Evolutionary conservation across 1,284 basidiomycete genomes (phyloP).

Genomic region (Sanguinoderma infundibulare): DNA sequence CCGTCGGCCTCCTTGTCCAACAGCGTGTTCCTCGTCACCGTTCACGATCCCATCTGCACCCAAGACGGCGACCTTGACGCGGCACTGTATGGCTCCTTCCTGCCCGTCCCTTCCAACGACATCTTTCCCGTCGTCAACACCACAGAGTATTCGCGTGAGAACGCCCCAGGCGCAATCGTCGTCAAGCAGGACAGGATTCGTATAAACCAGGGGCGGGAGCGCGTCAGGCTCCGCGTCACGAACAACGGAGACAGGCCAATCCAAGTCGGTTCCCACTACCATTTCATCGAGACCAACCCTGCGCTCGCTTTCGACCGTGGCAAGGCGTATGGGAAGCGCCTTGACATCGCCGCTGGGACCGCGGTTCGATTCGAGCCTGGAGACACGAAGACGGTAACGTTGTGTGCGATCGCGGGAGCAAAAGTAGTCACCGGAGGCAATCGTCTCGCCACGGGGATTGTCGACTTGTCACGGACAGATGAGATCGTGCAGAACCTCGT

Average conservation of each 20-base stretch:
- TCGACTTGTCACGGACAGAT: constrained; percentile 49
- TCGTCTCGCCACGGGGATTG: constrained; percentile 64
- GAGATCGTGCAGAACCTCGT: constrained; percentile 49
- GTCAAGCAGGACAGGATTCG: constrained; percentile 69
- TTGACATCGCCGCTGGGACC: constrained; percentile 94
- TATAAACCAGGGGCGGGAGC: constrained; percentile 76
- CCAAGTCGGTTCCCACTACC: constrained; percentile 95
- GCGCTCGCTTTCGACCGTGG: constrained; percentile 84
- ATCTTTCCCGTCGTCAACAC: constrained; percentile 64
- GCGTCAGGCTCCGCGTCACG: constrained; percentile 79
- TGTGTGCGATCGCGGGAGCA: constrained; percentile 81
- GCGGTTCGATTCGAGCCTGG: constrained; percentile 98
- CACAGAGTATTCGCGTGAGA: constrained; percentile 53
- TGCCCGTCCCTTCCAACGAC: constrained; percentile 76
- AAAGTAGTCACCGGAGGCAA: constrained; percentile 85
- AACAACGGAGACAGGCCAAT: constrained; percentile 96
- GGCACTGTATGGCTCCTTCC: constrained; percentile 92
- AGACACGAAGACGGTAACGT: constrained; percentile 82
- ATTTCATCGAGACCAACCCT: constrained; percentile 90
- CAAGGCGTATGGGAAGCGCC: constrained; percentile 81
- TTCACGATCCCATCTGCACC: constrained; percentile 92
- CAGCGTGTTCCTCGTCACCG: constrained; percentile 92
- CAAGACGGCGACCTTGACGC: constrained; percentile 78
- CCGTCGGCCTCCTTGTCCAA: background rate
- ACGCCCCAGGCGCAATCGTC: constrained; percentile 78